phyloP scores from a whole-genome alignment of 2,329 filamentous ascomycete species.

The Talaromyces albobiverticillius region DNA sequence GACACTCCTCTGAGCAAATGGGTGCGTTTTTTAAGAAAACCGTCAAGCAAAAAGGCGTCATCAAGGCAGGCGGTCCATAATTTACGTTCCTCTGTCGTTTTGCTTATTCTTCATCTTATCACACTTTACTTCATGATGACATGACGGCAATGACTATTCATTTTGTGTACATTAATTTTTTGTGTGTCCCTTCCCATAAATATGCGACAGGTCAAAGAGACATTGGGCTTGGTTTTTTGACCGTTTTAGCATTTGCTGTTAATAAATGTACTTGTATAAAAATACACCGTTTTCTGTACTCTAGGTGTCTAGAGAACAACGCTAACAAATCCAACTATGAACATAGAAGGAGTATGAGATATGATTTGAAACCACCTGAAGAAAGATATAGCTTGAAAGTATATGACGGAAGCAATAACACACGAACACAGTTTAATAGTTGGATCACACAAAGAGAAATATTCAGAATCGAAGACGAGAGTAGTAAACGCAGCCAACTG shows the following conservation, averaged over 20 bases:
- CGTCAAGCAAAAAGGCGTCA: background rate
- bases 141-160: background rate
- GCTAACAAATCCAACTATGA: conserved; percentile 1
- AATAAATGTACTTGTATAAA: background rate
- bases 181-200: background rate
- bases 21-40: background rate
- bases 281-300: conserved; percentile 10
- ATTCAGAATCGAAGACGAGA: background rate
- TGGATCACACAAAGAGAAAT: background rate
- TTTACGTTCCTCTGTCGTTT: background rate
- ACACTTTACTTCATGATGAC: conserved; percentile 1
- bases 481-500: background rate
- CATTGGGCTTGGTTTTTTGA: background rate
- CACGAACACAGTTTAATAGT: background rate
- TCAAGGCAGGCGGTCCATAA: background rate
- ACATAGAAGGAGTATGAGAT: conserved; percentile 8
- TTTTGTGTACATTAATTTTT: background rate
- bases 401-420: conserved; percentile 6
- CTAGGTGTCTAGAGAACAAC: background rate
- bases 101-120: background rate
- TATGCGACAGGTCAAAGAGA: background rate
- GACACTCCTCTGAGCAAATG: conserved; percentile 7
- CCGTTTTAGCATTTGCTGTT: background rate
- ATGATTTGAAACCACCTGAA: conserved; percentile 5
- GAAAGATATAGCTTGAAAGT: conserved; percentile 1